Percentiles rank a stretch among this genome's conserved stretches.
Conservation (phyloP, 2,329 filamentous ascomycete genomes). For the Neonectria faginata region DNA sequence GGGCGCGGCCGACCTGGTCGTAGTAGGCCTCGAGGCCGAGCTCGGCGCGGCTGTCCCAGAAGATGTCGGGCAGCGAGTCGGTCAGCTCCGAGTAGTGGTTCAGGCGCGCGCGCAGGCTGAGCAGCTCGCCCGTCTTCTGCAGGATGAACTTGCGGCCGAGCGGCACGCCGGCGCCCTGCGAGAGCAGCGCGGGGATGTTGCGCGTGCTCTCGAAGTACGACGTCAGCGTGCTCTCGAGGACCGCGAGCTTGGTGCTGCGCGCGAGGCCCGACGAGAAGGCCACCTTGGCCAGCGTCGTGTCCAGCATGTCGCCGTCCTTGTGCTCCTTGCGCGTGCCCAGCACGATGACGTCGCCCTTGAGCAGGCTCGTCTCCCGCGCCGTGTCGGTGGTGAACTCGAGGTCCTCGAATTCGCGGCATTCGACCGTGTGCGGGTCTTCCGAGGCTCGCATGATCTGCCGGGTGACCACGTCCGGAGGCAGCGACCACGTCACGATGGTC, state of each 20-base stretch:
- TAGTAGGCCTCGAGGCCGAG: conserved; percentile 94
- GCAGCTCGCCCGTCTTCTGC: conserved; percentile 91
- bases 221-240: conserved; percentile 84
- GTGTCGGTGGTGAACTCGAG: conserved; percentile 87
- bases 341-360: conserved; percentile 89
- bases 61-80: conserved; percentile 92
- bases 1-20: conserved; percentile 87
- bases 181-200: conserved; percentile 82
- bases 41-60: conserved; percentile 93
- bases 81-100: conserved; percentile 98
- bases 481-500: conserved; percentile 91
- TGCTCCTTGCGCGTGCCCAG: conserved; percentile 78
- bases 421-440: conserved; percentile 75
- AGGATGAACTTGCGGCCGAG: conserved; percentile 80
- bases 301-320: conserved; percentile 59
- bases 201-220: conserved; percentile 90
- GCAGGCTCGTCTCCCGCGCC: conserved; percentile 76
- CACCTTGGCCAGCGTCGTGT: conserved; percentile 86
- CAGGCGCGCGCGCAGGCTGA: conserved; percentile 88
- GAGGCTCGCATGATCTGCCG: conserved; percentile 81
- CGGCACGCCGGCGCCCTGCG: conserved; percentile 64
- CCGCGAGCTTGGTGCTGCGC: conserved; percentile 91
- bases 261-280: conserved; percentile 96
- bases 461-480: conserved; percentile 81
- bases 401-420: conserved; percentile 85